Base-by-base conservation (phyloP, 2,329 filamentous ascomycete genomes). In the Trichoderma aggressivum region DNA sequence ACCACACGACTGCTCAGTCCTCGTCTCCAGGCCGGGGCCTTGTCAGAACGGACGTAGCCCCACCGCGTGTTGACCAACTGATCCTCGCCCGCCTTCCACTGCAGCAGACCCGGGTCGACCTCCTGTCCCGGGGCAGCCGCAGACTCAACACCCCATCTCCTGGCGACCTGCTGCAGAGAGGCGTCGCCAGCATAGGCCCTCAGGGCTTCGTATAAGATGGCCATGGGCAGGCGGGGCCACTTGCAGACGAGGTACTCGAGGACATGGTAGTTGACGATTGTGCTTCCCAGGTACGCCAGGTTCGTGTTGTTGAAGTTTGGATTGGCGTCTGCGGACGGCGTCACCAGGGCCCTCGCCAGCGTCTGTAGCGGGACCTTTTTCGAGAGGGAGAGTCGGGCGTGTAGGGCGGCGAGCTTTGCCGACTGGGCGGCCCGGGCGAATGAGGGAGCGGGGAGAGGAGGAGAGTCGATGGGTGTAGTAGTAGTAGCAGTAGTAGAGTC, bases 101-200 rank as follows among this genome's bases (percentile, higher is more conserved):
- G 96, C 72, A 99, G 85, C 68, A 97, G 85, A 7, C 95, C 96
- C 0, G 94, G 91, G 80, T 99, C 96, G 70, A 98, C 94, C 83
- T 98, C 95, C 72, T 89, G 89, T 64, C 95, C 96, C 0, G 96
- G 96, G 24, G 90, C 91, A 12, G 92, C 93, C n/a, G 93, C 95
- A 56, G 86, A 83, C 80, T 98, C 95, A 18, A 98, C 90, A 82
- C 96, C 96, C 96, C 96, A 99, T 83, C 96, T 92, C 73, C 87
- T 85, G 18, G 92, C 89, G 74, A 98, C 87, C 24, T 90, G 85
- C 65, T 90, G 85, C 60, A 98, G 86, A 1, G 94, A 90, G 75
- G 90, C 88, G 7, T 89, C 87, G 5, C 96, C 96, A 60, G 91
- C 87, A 80, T 94, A 98, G 60, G 93, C 94, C 77, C 92, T 91